Conservation (phyloP, 2,329 filamentous ascomycete species). For the Macrophomina phaseolina region DNA sequence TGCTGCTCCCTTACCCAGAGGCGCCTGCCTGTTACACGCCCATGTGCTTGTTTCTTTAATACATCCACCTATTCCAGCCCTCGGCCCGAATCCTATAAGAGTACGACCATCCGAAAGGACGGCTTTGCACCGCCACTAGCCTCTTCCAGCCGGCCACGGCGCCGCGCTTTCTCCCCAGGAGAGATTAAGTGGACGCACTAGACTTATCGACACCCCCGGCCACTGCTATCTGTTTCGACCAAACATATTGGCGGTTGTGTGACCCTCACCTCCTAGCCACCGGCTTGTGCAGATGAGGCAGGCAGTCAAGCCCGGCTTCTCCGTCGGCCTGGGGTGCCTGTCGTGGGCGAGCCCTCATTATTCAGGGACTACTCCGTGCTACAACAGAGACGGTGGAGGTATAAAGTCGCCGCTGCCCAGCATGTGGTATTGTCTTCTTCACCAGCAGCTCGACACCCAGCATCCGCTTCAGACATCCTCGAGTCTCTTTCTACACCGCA, state of each 20-base stretch:
- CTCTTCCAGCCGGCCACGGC: neutral
- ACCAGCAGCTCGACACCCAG: constrained; percentile 13
- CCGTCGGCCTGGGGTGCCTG: constrained; percentile 14
- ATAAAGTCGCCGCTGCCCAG: constrained; percentile 8
- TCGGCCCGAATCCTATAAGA: constrained; percentile 11
- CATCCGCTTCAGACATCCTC: neutral
- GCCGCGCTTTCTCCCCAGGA: neutral
- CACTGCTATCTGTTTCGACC: neutral
- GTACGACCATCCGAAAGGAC: constrained; percentile 9
- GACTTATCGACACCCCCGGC: constrained; percentile 2
- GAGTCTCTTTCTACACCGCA: neutral
- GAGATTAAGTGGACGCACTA: constrained; percentile 10
- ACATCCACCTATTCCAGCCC: neutral
- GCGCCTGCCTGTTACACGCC: neutral
- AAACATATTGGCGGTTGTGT: neutral
- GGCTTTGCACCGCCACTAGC: neutral
- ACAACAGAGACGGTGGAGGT: neutral
- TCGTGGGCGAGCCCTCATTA: neutral
- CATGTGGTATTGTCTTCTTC: neutral
- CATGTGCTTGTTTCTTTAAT: constrained; percentile 6
- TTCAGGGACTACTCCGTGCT: constrained; percentile 1
- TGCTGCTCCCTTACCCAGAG: neutral
- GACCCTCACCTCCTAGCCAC: neutral
- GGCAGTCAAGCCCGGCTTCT: constrained; percentile 1
- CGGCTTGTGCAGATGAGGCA: constrained; percentile 18